Conservation (phyloP, 1,284 basidiomycete species). For the Marasmius sp. region DNA sequence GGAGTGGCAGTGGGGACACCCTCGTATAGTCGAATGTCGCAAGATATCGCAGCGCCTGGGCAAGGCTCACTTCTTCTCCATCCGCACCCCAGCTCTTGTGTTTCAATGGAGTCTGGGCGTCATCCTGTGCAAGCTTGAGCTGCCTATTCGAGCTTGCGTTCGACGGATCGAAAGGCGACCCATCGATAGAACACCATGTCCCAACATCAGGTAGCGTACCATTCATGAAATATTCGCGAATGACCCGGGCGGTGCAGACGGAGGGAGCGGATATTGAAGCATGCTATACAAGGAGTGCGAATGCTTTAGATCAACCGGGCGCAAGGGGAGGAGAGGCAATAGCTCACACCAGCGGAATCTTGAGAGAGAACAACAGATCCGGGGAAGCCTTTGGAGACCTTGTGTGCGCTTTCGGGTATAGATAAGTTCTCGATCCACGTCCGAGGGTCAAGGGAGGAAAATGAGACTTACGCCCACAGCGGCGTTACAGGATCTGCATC, state of each 20-base stretch:
- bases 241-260: constrained; percentile 6
- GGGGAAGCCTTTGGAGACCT: constrained; percentile 9
- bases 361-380: constrained; percentile 15
- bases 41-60: background rate
- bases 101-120: background rate
- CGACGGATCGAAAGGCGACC: background rate
- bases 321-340: background rate
- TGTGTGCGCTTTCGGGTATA: constrained; percentile 1
- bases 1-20: background rate
- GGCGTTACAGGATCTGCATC: constrained; percentile 10
- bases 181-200: constrained; percentile 12
- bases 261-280: constrained; percentile 14
- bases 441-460: background rate
- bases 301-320: background rate
- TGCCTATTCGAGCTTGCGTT: background rate
- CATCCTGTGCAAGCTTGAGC: background rate
- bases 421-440: background rate
- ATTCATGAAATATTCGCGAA: constrained; percentile 15
- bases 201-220: constrained; percentile 12
- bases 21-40: background rate
- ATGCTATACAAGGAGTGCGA: constrained; percentile 10
- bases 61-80: background rate
- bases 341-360: constrained; percentile 12
- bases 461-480: background rate
- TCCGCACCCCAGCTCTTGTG: no score